Percentiles rank a stretch among this genome's conserved stretches.
phyloP scores from a whole-genome alignment of 805 yeast species.

The Candida adriatica region DNA sequence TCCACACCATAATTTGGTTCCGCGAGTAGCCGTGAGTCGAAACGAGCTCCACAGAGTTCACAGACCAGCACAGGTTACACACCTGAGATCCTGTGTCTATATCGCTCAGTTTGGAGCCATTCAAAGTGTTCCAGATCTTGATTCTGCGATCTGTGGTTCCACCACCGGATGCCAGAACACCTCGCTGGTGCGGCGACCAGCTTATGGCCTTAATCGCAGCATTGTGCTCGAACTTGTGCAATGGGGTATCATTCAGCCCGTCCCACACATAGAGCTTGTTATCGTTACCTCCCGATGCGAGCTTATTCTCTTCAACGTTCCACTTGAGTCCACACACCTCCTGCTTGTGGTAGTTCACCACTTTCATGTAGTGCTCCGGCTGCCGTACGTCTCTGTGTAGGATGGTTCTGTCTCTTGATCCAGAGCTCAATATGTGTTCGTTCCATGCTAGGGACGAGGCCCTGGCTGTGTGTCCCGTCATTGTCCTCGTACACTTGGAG shows the following conservation, averaged over 20 bases:
- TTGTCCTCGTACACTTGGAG: slow-evolving; percentile 74
- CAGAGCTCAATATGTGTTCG: slow-evolving; percentile 79
- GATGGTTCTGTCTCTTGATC: slow-evolving; percentile 79
- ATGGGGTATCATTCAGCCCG: slow-evolving; percentile 58
- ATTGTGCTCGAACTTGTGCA: slow-evolving; percentile 75
- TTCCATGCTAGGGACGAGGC: slow-evolving; percentile 93
- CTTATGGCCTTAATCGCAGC: slow-evolving; percentile 97
- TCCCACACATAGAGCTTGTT: slow-evolving; percentile 86
- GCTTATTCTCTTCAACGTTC: slow-evolving; percentile 85
- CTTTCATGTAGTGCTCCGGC: slow-evolving; percentile 71
- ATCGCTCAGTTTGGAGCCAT: slow-evolving; percentile 66
- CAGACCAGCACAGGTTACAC: slow-evolving; percentile 90
- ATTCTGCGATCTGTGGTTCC: slow-evolving; percentile 92
- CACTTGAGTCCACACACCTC: slow-evolving; percentile 96
- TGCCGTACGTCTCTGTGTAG: slow-evolving; percentile 88
- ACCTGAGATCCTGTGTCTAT: slow-evolving; percentile 96
- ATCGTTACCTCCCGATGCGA: slow-evolving; percentile 96
- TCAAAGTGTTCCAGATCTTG: slow-evolving; percentile 86
- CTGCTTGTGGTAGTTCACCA: slow-evolving; percentile 73
- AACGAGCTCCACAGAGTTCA: slow-evolving; percentile 84
- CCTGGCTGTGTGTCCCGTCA: slow-evolving; percentile 85
- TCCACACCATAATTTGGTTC: slow-evolving; percentile 91
- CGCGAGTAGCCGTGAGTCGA: slow-evolving; percentile 93
- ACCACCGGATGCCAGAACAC: slow-evolving; percentile 91
- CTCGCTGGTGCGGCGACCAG: slow-evolving; percentile 97